phyloP scores from a whole-genome alignment of 2,329 filamentous ascomycete genomes.

The Pseudofabraea citricarpa region DNA sequence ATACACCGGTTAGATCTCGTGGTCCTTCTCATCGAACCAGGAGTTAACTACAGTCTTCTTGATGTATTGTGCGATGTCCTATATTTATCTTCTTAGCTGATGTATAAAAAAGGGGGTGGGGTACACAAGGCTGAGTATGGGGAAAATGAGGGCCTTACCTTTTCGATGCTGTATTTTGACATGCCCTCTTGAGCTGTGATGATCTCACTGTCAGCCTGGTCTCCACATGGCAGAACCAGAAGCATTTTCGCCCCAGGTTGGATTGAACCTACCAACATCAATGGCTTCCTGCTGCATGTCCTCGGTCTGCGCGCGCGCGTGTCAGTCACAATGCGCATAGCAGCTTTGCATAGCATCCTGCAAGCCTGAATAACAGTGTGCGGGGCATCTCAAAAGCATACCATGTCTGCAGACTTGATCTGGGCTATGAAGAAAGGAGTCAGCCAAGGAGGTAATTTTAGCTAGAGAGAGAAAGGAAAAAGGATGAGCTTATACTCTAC shows the following conservation, averaged over 20 bases:
- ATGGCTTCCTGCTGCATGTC: conserved; percentile 96
- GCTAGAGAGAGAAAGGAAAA: conserved; percentile 7
- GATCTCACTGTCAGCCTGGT: conserved; percentile 21
- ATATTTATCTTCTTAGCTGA: not conserved
- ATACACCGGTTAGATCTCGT: too few species aligned
- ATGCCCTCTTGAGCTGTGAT: conserved; percentile 63
- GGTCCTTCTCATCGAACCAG: too few species aligned
- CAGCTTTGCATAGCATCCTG: not conserved
- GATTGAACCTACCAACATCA: conserved; percentile 78
- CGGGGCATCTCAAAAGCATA: conserved; percentile 43
- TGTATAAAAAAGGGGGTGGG: not conserved
- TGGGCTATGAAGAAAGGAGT: conserved; percentile 55
- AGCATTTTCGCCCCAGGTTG: too few species aligned
- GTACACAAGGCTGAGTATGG: not conserved
- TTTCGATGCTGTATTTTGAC: conserved; percentile 68
- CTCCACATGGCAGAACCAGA: too few species aligned
- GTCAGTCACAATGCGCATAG: conserved; percentile 15
- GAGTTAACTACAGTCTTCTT: conserved; percentile 80
- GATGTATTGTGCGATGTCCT: conserved; percentile 96
- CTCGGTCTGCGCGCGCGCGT: conserved; percentile 63
- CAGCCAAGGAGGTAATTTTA: not conserved
- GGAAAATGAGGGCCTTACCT: conserved; percentile 41
- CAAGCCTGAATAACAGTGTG: not conserved
- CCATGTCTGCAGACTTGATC: conserved; percentile 98
- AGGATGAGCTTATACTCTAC: conserved; percentile 14